Percentiles rank a stretch among this genome's conserved stretches.
Conservation (phyloP, 805 yeast species). For the Wickerhamiella vanderwaltii region DNA sequence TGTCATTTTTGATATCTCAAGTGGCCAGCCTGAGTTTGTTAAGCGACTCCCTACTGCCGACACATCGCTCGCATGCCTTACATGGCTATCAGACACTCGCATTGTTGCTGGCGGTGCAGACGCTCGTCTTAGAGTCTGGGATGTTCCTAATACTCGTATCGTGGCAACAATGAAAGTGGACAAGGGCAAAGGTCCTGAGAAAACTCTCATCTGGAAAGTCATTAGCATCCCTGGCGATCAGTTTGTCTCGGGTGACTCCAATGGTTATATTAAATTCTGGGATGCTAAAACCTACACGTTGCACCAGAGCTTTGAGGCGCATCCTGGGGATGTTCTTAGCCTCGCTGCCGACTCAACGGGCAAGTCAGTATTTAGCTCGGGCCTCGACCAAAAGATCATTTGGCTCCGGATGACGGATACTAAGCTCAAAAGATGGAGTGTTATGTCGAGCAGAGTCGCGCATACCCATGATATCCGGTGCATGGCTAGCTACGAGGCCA, state of each 20-base stretch:
- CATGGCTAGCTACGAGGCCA: conserved; percentile 56
- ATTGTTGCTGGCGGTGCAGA: conserved; percentile 93
- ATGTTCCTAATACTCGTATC: conserved; percentile 48
- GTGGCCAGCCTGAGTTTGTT: conserved; percentile 71
- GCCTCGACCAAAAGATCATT: conserved; percentile 85
- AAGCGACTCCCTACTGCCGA: conserved; percentile 51
- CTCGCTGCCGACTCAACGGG: conserved; percentile 49
- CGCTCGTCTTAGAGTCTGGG: conserved; percentile 82
- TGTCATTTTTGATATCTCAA: conserved; percentile 69
- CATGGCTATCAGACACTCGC: conserved; percentile 56
- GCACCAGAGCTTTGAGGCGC: conserved; percentile 67
- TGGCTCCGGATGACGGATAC: conserved; percentile 45
- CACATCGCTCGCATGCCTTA: conserved; percentile 62
- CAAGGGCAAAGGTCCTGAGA: conserved; percentile 59
- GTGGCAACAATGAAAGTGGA: conserved; percentile 83
- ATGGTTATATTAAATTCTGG: conserved; percentile 92
- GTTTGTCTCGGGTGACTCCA: conserved; percentile 91
- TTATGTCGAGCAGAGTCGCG: conserved; percentile 58
- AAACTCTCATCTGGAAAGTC: conserved; percentile 87
- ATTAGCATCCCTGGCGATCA: conserved; percentile 54
- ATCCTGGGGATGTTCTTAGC: conserved; percentile 83
- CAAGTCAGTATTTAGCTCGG: conserved; percentile 67
- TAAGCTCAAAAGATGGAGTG: conserved; percentile 53
- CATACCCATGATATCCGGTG: conserved; percentile 81
- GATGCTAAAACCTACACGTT: conserved; percentile 65